Base-by-base conservation (phyloP, 129 eudicot genomes). In the Ambrosia trifida region DNA sequence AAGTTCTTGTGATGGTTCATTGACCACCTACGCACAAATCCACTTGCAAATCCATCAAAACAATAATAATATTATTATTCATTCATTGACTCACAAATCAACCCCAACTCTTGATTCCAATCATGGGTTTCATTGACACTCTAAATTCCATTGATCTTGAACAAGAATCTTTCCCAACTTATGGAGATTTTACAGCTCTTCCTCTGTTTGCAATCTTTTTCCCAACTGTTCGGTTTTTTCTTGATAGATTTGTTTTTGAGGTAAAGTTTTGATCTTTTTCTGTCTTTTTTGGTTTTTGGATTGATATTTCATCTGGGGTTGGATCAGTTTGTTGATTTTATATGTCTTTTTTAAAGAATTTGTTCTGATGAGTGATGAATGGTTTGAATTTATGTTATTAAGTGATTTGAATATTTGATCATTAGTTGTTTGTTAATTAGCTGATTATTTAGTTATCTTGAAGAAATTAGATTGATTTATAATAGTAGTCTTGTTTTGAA, bases 191-290 rank as follows among this genome's bases (percentile, higher is more conserved):
- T 66, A n/a, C 74, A 0, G 60, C 73, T 66, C 84, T 93, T 43
- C 98, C 98, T 0, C 10, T 89, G 11, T 80, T 93, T 72, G 96
- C 96, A 18, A 56, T 89, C 32, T 82, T 93, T 77, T 93, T 93
- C 70, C 95, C 87, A 17, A 77, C 85, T 32, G 87, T 89, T 56
- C 66, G 98, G 4, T 93, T 83, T 76, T 85, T 89, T 70, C 91
- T 93, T 50, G 96, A 93, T 74, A 85, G 95, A 82, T 83, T 87
- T 20, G 36, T 93, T 13, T 93, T 87, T 63, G 88, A 93, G 96
- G 98, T 93, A 79, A 18, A 46, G 50, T 5, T 13, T 24, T 16
- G 13, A 18, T 63, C 53, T 17, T 61, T 10, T 64, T 28, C 60
- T 56, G 4, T 69, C 13, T 17, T 32, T 32, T 58, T 24, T 41